Conservation (phyloP, 371 early-diverging fungal genomes). For the Mucor ambiguus region DNA sequence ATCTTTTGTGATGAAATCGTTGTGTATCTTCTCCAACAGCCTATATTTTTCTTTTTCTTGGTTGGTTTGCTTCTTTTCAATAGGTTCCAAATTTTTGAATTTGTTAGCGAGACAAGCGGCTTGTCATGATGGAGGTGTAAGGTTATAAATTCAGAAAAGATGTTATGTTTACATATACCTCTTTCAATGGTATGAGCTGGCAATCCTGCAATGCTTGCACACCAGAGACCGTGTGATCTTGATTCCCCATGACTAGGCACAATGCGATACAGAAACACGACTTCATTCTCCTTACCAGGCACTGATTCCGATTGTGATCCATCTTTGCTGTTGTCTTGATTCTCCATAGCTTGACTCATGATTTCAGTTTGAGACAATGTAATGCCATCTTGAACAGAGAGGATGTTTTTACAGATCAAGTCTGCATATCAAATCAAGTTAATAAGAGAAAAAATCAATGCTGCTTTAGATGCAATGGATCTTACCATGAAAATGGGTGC, state of each 20-base stretch:
- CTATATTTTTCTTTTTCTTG: conserved; percentile 13
- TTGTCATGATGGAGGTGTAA: neutral
- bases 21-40: neutral
- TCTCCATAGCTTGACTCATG: conserved; percentile 4
- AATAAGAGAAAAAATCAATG: neutral
- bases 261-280: conserved; percentile 60
- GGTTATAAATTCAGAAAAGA: neutral
- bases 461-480: neutral
- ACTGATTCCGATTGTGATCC: neutral
- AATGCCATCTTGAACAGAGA: conserved; percentile 11
- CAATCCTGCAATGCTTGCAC: conserved; percentile 62
- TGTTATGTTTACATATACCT: conserved; percentile 34
- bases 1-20: conserved; percentile 10
- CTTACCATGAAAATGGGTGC: conserved; percentile 71
- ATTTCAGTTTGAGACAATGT: conserved; percentile 38
- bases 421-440: neutral
- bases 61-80: conserved; percentile 9
- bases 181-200: conserved; percentile 41
- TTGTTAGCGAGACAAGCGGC: conserved; percentile 13
- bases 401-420: neutral
- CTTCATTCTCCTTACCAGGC: conserved; percentile 22
- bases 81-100: neutral
- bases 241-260: conserved; percentile 24
- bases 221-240: conserved; percentile 59
- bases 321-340: neutral